Conservation (phyloP, 495 filamentous ascomycete genomes). For the Tuber aestivum region DNA sequence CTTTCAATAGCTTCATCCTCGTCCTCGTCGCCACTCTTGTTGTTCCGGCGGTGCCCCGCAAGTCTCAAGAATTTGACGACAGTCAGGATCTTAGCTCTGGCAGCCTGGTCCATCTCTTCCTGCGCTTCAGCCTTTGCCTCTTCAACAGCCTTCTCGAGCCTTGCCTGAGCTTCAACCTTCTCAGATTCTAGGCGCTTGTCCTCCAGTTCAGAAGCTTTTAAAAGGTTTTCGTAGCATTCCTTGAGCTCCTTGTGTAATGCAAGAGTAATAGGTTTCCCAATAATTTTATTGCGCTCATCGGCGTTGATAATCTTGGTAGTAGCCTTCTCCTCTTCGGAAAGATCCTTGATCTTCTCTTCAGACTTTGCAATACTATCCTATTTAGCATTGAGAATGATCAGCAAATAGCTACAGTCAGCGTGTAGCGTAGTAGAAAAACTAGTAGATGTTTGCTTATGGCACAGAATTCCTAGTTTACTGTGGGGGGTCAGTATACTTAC, state of each 20-base stretch:
- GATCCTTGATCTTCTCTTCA: constrained; percentile 42
- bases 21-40: constrained; percentile 57
- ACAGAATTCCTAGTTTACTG: neutral
- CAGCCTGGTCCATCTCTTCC: constrained; percentile 52
- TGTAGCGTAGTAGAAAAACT: neutral
- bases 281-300: constrained; percentile 82
- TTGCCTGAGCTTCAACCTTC: constrained; percentile 65
- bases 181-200: constrained; percentile 55
- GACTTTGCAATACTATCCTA: constrained; percentile 35
- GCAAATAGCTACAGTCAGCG: neutral
- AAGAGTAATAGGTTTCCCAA: constrained; percentile 84
- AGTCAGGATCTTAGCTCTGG: constrained; percentile 54
- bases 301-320: constrained; percentile 58
- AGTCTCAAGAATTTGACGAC: constrained; percentile 75
- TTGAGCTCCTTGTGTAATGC: constrained; percentile 66
- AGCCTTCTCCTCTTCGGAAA: constrained; percentile 37
- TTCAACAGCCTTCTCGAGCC: constrained; percentile 62
- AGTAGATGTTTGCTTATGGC: neutral
- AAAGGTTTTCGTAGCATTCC: constrained; percentile 77
- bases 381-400: constrained; percentile 8
- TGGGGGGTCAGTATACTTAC: constrained; percentile 19
- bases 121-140: constrained; percentile 57
- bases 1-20: constrained; percentile 87
- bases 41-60: constrained; percentile 63
- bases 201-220: constrained; percentile 73